Conservation (phyloP, 2,329 filamentous ascomycete genomes). For the Emergomyces orientalis region DNA sequence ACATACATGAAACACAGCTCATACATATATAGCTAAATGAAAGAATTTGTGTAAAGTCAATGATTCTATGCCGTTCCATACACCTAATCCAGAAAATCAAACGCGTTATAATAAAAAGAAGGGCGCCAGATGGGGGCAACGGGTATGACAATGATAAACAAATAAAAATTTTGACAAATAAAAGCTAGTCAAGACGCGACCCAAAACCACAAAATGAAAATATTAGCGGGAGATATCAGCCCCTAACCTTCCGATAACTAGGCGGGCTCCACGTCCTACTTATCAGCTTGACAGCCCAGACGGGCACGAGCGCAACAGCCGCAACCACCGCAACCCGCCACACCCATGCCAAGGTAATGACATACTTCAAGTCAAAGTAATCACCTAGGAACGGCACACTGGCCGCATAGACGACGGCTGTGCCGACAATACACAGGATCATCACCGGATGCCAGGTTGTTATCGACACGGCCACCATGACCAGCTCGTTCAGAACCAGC, state of each 20-base stretch:
- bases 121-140: neutral
- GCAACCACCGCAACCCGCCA: slow-evolving; percentile 79
- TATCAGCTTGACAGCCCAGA: slow-evolving; percentile 79
- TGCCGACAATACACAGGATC: slow-evolving; percentile 75
- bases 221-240: slow-evolving; percentile 19
- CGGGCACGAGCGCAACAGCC: slow-evolving; percentile 72
- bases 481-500: slow-evolving; percentile 83
- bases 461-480: slow-evolving; percentile 95
- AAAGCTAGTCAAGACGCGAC: neutral
- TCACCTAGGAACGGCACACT: slow-evolving; percentile 75
- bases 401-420: slow-evolving; percentile 67
- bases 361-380: slow-evolving; percentile 81
- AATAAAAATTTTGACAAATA: too few species aligned
- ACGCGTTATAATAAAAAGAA: neutral
- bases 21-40: neutral
- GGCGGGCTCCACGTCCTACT: slow-evolving; percentile 79
- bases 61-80: neutral
- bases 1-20: neutral
- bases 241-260: slow-evolving; percentile 79
- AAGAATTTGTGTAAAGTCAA: neutral
- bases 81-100: neutral
- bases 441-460: slow-evolving; percentile 96
- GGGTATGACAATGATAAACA: neutral
- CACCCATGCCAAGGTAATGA: slow-evolving; percentile 70
- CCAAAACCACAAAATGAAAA: neutral